These are phyloP conservation scores for Penicillium daleae DNA, from an alignment of 495 filamentous ascomycete species.

Conservation along the genomic window DNA sequence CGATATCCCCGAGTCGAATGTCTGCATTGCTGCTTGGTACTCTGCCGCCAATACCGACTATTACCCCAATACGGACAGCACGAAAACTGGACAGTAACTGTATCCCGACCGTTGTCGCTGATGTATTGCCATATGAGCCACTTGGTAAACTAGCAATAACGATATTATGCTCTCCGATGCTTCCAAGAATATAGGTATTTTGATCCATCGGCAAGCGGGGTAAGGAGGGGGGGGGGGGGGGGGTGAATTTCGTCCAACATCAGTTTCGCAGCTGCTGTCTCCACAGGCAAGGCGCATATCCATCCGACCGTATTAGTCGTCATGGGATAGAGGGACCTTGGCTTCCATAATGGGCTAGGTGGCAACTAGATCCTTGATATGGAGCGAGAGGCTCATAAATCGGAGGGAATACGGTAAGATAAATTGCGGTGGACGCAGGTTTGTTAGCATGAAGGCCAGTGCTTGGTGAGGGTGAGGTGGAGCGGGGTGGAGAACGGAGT, in stretches of 20 bases:
- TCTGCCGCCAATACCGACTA: constrained; percentile 46
- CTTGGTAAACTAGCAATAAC: constrained; percentile 36
- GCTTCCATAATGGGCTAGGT: constrained; percentile 7
- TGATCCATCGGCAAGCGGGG: constrained; percentile 28
- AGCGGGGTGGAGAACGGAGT: too few species aligned
- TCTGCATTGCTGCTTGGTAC: constrained; percentile 38
- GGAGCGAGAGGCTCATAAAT: too few species aligned
- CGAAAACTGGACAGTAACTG: constrained; percentile 40
- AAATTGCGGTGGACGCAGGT: too few species aligned
- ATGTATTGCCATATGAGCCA: constrained; percentile 26
- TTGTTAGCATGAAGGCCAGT: too few species aligned
- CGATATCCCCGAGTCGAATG: constrained; percentile 49
- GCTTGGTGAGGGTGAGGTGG: too few species aligned
- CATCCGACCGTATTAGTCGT: constrained; percentile 37
- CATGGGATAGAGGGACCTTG: constrained; percentile 13
- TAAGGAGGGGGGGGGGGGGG: too few species aligned
- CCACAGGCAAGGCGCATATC: constrained; percentile 37
- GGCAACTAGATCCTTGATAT: too few species aligned
- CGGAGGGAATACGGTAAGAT: too few species aligned
- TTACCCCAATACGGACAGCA: constrained; percentile 40
- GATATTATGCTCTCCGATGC: constrained; percentile 37
- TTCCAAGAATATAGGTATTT: constrained; percentile 41
- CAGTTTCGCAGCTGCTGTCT: constrained; percentile 38
- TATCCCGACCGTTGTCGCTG: constrained; percentile 33
- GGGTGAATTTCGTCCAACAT: constrained; percentile 42